These are phyloP conservation scores for Ascochyta koolunga DNA, from an alignment of 2,329 filamentous ascomycete genomes.

Conservation along the genomic window DNA sequence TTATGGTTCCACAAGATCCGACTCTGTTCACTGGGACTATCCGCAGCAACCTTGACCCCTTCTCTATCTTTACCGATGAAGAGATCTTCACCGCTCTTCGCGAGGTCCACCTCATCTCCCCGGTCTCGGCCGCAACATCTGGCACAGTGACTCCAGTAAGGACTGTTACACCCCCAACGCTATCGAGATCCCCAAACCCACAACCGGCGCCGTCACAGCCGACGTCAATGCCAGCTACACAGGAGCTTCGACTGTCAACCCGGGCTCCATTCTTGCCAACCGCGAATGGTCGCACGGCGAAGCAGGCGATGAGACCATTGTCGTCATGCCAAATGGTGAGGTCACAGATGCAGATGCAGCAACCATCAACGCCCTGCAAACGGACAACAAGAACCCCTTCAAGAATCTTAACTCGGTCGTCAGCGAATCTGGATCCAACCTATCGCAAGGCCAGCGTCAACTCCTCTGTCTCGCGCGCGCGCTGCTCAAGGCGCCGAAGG, in stretches of 20 bases:
- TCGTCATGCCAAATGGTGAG: conserved; percentile 38
- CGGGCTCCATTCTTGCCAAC: conserved; percentile 40
- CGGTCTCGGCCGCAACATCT: conserved; percentile 49
- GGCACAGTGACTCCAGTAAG: conserved; percentile 30
- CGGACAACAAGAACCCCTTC: conserved; percentile 94
- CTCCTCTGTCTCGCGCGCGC: conserved; percentile 92
- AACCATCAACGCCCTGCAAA: conserved; percentile 44
- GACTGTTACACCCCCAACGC: conserved; percentile 29
- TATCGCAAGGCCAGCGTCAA: conserved; percentile 95
- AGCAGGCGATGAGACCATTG: conserved; percentile 37
- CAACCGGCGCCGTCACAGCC: conserved; percentile 29
- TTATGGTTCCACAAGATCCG: conserved; percentile 96
- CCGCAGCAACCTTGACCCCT: conserved; percentile 90
- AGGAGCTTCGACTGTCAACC: conserved; percentile 39
- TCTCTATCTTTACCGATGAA: conserved; percentile 85
- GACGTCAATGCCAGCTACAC: conserved; percentile 37
- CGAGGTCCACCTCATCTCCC: conserved; percentile 81
- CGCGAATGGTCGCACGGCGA: conserved; percentile 38
- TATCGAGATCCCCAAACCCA: conserved; percentile 43
- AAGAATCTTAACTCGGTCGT: conserved; percentile 82
- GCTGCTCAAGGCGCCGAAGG: conserved; percentile 86
- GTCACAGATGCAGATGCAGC: conserved; percentile 36
- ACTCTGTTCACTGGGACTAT: conserved; percentile 94
- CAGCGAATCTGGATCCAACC: conserved; percentile 88
- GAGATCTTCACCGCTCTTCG: conserved; percentile 86